Conservation (phyloP, 108 stramenopile genomes). For the Seminavis robusta region DNA sequence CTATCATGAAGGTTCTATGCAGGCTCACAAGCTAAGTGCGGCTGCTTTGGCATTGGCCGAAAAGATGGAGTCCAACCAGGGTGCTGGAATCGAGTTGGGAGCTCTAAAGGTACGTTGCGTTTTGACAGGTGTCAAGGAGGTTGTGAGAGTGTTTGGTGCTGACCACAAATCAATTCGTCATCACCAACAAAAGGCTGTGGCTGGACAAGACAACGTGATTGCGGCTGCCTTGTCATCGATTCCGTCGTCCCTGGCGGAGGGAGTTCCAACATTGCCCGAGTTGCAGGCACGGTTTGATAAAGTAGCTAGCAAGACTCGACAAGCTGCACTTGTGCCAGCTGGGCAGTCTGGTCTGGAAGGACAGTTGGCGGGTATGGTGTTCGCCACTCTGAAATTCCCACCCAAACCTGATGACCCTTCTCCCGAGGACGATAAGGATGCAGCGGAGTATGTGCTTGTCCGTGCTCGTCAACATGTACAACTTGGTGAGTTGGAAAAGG, state of each 20-base stretch:
- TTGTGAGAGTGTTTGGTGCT: background rate
- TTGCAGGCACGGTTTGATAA: conserved; percentile 69
- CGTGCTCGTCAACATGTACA: conserved; percentile 64
- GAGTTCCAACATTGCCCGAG: conserved; percentile 66
- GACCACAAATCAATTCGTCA: background rate
- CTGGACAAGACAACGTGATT: conserved; percentile 55
- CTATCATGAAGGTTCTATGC: conserved; percentile 56
- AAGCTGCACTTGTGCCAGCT: conserved; percentile 72
- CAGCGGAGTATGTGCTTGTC: conserved; percentile 62
- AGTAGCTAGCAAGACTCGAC: conserved; percentile 51
- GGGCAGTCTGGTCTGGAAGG: conserved; percentile 66
- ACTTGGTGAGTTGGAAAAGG: conserved; percentile 70
- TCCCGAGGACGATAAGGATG: conserved; percentile 54
- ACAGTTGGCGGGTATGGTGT: conserved; percentile 72
- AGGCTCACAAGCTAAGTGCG: conserved; percentile 70
- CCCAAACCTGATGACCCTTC: conserved; percentile 61
- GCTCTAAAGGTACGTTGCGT: conserved; percentile 58
- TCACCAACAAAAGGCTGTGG: conserved; percentile 41
- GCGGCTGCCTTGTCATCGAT: conserved; percentile 48
- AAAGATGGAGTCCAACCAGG: conserved; percentile 55
- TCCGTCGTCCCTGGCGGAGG: conserved; percentile 45
- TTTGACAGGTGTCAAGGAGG: background rate
- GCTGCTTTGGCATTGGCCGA: conserved; percentile 73
- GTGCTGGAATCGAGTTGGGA: conserved; percentile 54
- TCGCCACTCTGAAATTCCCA: conserved; percentile 61